A percentile compares a stretch with the other conserved stretches of the same genome.
Conservation (phyloP, 768 basidiomycete genomes). For the Glaciozyma antarctica region DNA sequence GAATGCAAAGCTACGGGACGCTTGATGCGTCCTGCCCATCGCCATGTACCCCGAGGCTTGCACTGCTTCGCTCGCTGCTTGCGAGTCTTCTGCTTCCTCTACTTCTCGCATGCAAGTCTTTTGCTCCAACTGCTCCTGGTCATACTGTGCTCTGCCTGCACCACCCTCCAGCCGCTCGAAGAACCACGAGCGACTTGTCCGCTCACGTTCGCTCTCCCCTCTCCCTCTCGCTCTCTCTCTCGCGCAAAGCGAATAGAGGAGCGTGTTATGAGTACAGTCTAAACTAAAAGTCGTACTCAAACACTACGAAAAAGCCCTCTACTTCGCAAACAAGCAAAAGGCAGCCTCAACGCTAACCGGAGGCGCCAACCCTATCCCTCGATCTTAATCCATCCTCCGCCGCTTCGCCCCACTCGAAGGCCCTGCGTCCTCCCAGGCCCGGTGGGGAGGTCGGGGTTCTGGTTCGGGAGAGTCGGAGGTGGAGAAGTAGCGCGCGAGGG, state of each 20-base stretch:
- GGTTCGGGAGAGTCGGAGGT: background rate
- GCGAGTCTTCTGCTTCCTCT: no score
- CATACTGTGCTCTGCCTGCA: no score
- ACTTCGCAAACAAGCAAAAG: background rate
- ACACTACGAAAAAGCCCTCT: background rate
- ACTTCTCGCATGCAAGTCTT: no score
- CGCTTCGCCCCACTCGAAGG: background rate
- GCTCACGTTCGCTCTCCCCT: background rate
- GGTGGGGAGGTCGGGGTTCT: no score
- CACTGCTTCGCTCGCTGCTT: background rate
- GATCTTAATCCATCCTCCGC: background rate
- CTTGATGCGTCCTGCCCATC: background rate
- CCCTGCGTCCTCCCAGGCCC: background rate
- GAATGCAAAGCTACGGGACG: conserved; percentile 40
- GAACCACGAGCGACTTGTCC: background rate
- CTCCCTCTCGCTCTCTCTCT: background rate
- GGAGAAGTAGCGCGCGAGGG: conserved; percentile 10
- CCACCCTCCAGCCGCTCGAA: no score
- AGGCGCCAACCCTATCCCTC: background rate
- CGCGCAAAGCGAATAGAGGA: background rate
- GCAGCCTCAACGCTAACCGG: background rate
- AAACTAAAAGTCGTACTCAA: background rate
- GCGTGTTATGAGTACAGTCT: background rate
- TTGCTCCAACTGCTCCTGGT: no score
- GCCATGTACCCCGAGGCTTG: background rate